Percentiles rank a stretch among this genome's conserved stretches.
phyloP scores from a whole-genome alignment of 352 stramenopile species.

The Phytophthora pistaciae region DNA sequence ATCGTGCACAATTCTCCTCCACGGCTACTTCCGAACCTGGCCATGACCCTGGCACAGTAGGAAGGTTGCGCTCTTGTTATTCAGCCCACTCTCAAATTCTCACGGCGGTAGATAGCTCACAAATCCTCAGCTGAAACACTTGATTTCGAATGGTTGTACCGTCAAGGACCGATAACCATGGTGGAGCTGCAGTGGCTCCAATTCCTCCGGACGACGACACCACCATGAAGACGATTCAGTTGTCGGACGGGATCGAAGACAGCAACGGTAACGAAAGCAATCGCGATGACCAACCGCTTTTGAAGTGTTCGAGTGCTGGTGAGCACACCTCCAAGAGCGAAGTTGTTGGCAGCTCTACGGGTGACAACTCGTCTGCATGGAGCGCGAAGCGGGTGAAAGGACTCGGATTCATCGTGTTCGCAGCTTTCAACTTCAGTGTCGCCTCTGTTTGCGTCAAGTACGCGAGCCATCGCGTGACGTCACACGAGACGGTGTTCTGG shows the following conservation, averaged over 20 bases:
- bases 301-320: background rate
- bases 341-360: background rate
- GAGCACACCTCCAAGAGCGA: background rate
- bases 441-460: background rate
- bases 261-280: background rate
- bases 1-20: conserved; percentile 6
- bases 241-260: background rate
- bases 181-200: background rate
- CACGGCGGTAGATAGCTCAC: background rate
- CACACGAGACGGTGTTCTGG: conserved; percentile 3
- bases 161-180: background rate
- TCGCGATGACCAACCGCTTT: background rate
- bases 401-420: conserved; percentile 1
- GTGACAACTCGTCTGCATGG: background rate
- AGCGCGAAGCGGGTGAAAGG: background rate
- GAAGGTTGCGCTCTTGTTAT: background rate
- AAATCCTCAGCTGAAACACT: background rate
- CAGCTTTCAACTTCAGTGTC: conserved; percentile 6
- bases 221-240: background rate
- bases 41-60: background rate
- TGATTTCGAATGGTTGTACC: background rate
- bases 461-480: conserved; percentile 1
- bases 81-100: conserved; percentile 1
- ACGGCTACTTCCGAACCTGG: background rate
- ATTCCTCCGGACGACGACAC: background rate